These are phyloP conservation scores for Closterium sp. DNA, from an alignment of 139 green algal genomes.

Conservation along the genomic window DNA sequence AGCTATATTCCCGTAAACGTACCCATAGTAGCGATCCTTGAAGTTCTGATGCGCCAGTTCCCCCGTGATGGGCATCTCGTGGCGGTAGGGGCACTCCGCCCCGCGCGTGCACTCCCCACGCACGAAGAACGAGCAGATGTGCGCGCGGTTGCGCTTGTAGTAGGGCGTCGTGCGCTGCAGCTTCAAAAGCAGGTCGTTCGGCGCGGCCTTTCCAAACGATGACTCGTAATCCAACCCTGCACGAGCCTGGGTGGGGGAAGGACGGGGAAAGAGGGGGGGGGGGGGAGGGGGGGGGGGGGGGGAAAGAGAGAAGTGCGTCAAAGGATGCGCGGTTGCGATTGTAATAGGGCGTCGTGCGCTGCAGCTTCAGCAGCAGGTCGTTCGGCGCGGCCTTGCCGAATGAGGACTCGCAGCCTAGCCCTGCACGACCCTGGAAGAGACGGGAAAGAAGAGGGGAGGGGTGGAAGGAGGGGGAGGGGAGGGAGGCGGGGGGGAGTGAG, in stretches of 20 bases:
- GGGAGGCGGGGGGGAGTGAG: background rate
- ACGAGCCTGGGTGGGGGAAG: constrained; percentile 14
- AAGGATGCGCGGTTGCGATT: constrained; percentile 92
- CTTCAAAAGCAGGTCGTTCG: constrained; percentile 76
- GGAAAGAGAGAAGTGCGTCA: too few relatives aligned
- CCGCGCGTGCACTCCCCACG: constrained; percentile 89
- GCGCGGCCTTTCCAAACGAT: constrained; percentile 35
- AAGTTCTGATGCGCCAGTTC: constrained; percentile 91
- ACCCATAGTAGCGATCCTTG: constrained; percentile 94
- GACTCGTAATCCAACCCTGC: constrained; percentile 46
- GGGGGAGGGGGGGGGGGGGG: constrained; percentile 78
- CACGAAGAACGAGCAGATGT: constrained; percentile 94
- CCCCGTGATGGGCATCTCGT: constrained; percentile 53
- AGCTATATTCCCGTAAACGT: background rate
- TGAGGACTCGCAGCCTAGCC: constrained; percentile 42
- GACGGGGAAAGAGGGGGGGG: background rate
- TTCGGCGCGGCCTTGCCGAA: constrained; percentile 54
- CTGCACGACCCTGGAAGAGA: constrained; percentile 4
- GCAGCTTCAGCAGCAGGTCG: constrained; percentile 78
- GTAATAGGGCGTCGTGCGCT: constrained; percentile 92
- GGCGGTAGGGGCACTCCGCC: constrained; percentile 84
- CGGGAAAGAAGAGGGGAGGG: background rate
- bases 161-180: constrained; percentile 89
- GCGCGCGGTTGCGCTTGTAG: constrained; percentile 93
- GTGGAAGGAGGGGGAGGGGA: background rate